phyloP scores from a whole-genome alignment of 768 basidiomycete genomes.

The Lactarius evosmus region DNA sequence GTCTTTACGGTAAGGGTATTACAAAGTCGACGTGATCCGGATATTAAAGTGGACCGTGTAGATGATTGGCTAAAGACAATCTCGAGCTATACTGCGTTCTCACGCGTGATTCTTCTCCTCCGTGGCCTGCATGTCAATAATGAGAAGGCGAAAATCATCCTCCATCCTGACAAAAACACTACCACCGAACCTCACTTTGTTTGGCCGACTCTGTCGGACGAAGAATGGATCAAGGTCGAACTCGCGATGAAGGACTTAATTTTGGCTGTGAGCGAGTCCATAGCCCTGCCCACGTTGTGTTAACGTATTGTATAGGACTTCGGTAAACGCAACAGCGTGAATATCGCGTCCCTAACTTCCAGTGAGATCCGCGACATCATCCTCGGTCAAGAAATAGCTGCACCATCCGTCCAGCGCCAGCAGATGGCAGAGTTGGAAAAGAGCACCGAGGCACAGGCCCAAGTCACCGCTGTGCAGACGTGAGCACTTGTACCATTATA shows the following conservation, averaged over 20 bases:
- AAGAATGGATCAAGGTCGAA: conserved; percentile 99
- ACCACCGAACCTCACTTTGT: conserved; percentile 98
- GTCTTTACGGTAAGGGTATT: conserved; percentile 69
- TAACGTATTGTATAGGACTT: conserved; percentile 63
- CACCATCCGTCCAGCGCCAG: conserved; percentile 92
- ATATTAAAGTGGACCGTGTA: conserved; percentile 32
- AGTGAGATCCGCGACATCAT: conserved; percentile 98
- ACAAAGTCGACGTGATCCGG: not conserved
- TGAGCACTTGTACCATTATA: conserved; percentile 34
- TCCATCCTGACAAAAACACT: conserved; percentile 95
- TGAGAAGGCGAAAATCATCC: conserved; percentile 97
- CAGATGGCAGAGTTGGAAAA: conserved; percentile 99
- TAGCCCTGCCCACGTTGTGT: conserved; percentile 8
- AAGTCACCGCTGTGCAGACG: conserved; percentile 96
- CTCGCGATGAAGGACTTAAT: conserved; percentile 98
- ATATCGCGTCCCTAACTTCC: conserved; percentile 94
- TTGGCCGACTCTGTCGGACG: conserved; percentile 89
- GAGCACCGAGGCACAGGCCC: conserved; percentile 87
- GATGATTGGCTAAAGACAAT: conserved; percentile 99
- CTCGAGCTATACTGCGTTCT: conserved; percentile 98
- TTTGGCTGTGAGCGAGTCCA: conserved; percentile 53
- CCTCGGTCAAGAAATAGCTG: conserved; percentile 96
- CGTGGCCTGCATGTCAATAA: conserved; percentile 99
- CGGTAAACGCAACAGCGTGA: conserved; percentile 98
- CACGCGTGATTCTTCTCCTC: conserved; percentile 92